Percentiles rank a stretch among this genome's conserved stretches.
These are phyloP conservation scores for Ploettnerulaceae sp. DNA, from an alignment of 2,329 filamentous ascomycete species.

Conservation along the genomic window DNA sequence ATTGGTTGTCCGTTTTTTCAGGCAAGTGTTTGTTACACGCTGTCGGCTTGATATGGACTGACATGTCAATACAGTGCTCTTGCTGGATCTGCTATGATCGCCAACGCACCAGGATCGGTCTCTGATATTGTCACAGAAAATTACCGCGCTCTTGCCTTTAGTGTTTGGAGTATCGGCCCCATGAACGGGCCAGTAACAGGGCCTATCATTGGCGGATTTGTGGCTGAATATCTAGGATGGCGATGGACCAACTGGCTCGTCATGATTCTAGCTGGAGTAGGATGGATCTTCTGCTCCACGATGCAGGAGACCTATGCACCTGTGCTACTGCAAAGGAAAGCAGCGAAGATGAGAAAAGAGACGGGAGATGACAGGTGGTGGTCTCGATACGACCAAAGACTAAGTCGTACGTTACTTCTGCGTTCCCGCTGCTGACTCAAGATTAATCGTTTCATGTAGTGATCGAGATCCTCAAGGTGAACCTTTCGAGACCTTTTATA, in stretches of 20 bases:
- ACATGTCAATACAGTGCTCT: conserved; percentile 45
- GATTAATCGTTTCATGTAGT: conserved; percentile 44
- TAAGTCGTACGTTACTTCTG: conserved; percentile 23
- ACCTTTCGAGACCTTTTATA: conserved; percentile 71
- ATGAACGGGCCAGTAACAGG: conserved; percentile 68
- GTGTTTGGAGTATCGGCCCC: conserved; percentile 77
- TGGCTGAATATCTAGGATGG: conserved; percentile 75
- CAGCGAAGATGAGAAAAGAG: conserved; percentile 58
- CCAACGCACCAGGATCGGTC: conserved; percentile 77
- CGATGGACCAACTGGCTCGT: conserved; percentile 82
- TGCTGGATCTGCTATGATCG: conserved; percentile 74
- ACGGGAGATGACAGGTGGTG: conserved; percentile 69
- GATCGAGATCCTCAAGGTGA: conserved; percentile 64
- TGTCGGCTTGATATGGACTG: not conserved
- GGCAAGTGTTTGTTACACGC: conserved; percentile 41
- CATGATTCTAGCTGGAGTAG: conserved; percentile 63
- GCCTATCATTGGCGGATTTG: conserved; percentile 76
- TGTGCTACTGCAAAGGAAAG: conserved; percentile 62
- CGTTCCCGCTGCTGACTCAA: not conserved
- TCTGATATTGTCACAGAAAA: conserved; percentile 80
- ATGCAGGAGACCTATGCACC: conserved; percentile 76
- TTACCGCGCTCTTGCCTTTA: conserved; percentile 75
- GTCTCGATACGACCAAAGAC: conserved; percentile 71
- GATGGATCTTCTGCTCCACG: conserved; percentile 52
- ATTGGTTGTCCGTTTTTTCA: conserved; percentile 70